Evolutionary conservation across 768 basidiomycete genomes (phyloP), one percentile per base, ranked within the genome.

Genomic region (Mycena galericulata): DNA sequence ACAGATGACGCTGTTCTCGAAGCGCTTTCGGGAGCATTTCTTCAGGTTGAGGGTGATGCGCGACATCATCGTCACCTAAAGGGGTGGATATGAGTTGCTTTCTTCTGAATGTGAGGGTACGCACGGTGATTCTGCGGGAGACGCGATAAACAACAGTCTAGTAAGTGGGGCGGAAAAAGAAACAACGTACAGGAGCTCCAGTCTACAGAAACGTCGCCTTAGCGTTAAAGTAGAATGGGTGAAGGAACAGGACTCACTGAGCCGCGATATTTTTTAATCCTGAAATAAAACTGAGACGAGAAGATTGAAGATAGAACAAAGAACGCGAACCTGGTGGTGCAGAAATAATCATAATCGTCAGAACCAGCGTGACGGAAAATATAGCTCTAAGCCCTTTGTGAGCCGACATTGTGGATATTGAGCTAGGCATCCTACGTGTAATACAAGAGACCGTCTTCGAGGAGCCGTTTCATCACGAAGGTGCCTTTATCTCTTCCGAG

Each of bases 11-110:
- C 41, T 65, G 29, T 55, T 66, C 40, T 72, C 20, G 0, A 65
- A 46, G 60, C 41, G 17, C n/a, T 78, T 75, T 18, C 69, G 67
- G 4, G 77, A 79, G 14, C 77, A 79, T 75, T 85, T 87, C 76
- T 80, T 86, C 12, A 91, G 81, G 74, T 86, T 87, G 27, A 91
- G 82, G 1, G 90, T 90, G 54, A 91, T 90, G 10, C 90, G 84
- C 4, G 89, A 90, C 84, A 90, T 89, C 87, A 90, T 91, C 0
- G 88, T 82, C 14, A 91, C 88, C 63, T 65, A 26, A 3, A 15
- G 11, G 41, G 5, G 77, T 86, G 73, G 30, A 74, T 22, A 66
- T 36, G 27, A 38, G 20, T 20, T 62, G 10, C 3, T n/a, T 22
- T 26, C 30, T 18, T 47, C 12, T 30, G 38, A 17, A 53, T 43